Conservation (phyloP, 116 monocot genomes). For the Trichopus zeylanicus region DNA sequence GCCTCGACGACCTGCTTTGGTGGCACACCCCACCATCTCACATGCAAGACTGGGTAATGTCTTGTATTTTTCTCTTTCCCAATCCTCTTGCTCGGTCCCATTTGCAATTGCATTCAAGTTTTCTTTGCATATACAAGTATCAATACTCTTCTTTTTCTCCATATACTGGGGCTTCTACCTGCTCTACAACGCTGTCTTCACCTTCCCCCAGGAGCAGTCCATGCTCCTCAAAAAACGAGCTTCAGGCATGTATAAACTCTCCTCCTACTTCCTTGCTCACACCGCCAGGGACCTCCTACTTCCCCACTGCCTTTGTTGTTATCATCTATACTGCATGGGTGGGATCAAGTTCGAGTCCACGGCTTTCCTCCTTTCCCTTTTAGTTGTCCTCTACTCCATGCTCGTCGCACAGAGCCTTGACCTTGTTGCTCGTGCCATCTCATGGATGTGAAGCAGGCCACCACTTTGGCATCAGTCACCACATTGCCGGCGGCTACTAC, state of each 20-base stretch:
- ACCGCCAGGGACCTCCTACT: slow-evolving; percentile 59
- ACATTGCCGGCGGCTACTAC: slow-evolving; percentile 69
- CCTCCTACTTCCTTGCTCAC: slow-evolving; percentile 66
- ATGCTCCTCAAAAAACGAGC: slow-evolving; percentile 56
- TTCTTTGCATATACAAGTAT: too few relatives aligned
- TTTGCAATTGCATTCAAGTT: too few relatives aligned
- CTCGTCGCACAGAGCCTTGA: slow-evolving; percentile 56
- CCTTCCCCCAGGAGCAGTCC: slow-evolving; percentile 59
- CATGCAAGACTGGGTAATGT: too few relatives aligned
- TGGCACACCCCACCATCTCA: slow-evolving; percentile 24
- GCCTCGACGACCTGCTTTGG: slow-evolving; percentile 37
- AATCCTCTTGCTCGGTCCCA: too few relatives aligned
- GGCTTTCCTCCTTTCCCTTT: slow-evolving; percentile 36
- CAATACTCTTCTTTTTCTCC: slow-evolving; percentile 50
- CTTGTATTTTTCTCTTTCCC: too few relatives aligned
- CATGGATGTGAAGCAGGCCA: slow-evolving; percentile 55
- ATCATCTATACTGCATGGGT: slow-evolving; percentile 63
- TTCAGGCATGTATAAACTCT: slow-evolving; percentile 73
- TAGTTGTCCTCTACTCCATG: slow-evolving; percentile 28
- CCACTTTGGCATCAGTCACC: slow-evolving; percentile 47
- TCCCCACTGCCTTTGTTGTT: slow-evolving; percentile 40
- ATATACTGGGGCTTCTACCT: slow-evolving; percentile 69
- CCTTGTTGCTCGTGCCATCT: slow-evolving; percentile 53
- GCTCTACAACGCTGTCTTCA: slow-evolving; percentile 62
- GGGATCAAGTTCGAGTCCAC: slow-evolving; percentile 27